Evolutionary conservation across 306 rosid genomes (phyloP).

Genomic region (Psophocarpus tetragonolobus): DNA sequence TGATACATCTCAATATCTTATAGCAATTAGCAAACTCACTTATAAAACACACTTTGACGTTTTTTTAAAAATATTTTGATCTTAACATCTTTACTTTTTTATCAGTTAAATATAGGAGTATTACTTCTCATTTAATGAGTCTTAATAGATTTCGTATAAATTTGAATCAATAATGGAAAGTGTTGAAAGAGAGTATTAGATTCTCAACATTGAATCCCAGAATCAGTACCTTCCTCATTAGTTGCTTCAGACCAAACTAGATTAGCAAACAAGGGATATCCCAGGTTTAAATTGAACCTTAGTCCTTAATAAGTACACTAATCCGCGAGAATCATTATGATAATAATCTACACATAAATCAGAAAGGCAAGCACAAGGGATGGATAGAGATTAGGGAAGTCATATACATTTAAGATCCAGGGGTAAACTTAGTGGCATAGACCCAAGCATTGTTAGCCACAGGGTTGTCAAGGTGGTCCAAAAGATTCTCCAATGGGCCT

Average conservation of each 20-base stretch:
- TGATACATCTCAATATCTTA: no score
- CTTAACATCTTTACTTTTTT: no score
- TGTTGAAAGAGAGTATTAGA: neutral
- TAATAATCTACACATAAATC: constrained; percentile 28
- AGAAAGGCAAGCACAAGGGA: neutral
- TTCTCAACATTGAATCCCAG: neutral
- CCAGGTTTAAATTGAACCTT: constrained; percentile 11
- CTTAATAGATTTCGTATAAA: no score
- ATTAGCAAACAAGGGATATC: neutral
- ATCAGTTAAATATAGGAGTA: neutral
- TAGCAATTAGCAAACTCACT: no score
- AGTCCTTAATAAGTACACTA: constrained; percentile 29
- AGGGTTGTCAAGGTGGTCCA: constrained; percentile 89
- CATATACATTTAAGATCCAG: constrained; percentile 56
- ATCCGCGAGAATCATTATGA: neutral
- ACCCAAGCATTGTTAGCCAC: constrained; percentile 96
- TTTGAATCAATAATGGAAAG: neutral
- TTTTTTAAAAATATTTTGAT: no score
- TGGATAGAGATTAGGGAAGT: neutral
- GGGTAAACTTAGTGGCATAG: constrained; percentile 90
- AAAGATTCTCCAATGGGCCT: constrained; percentile 85
- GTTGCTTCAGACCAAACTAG: neutral
- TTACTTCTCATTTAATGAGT: neutral
- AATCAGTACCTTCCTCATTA: neutral
- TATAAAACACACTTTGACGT: no score